Base-by-base conservation (phyloP, 371 early-diverging fungal species). In the Lichtheimia ramosa region DNA sequence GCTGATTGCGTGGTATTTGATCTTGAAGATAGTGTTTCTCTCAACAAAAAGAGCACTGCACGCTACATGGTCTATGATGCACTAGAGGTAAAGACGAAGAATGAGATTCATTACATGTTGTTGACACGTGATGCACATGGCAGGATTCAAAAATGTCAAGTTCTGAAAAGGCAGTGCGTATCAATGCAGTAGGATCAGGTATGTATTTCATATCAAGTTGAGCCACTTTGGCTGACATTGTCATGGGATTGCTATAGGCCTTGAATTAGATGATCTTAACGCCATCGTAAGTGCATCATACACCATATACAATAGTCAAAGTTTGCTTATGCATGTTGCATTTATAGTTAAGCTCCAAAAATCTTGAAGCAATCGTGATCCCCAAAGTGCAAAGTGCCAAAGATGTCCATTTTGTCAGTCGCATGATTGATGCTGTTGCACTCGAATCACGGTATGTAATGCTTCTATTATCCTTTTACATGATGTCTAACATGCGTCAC, bases 1-100 rank as follows among this genome's bases (percentile, higher is more conserved):
- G 90, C 87, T 12, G 96, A 96, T 71, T 89, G 90, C 65, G 74
- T 94, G 14, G 91, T 93, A 24, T 93, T 91, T 64, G 96, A 96
- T 64, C 80, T 96, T 8, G 96, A 96, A 65, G 96, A 96, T 70
- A 89, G 93, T 39, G 96, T 96, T 1, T 77, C 94, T 0, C 59
- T 85, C 10, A 89, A 86, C 66, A 83, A 90, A 57, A 96, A 95
- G 61, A 89, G 89, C 6, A 76, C 77, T 39, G 94, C 94, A 14
- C 82, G 95, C 34, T 65, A 85, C 56, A 76, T 88, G 73, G 88
- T 94, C 0, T 84, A 87, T 56, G 81, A 87, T 64, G 92, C 93
- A 20, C 73, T 92, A 23, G 85, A 84, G 71, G 89, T 86, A 41
- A 51, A 46, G 51, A 13, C 21, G 5, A n/a, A 4, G 5, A 10